Evolutionary conservation across 2,329 filamentous ascomycete species (phyloP), one percentile per base, ranked within the genome.

Genomic region (Metarhizium rileyi): DNA sequence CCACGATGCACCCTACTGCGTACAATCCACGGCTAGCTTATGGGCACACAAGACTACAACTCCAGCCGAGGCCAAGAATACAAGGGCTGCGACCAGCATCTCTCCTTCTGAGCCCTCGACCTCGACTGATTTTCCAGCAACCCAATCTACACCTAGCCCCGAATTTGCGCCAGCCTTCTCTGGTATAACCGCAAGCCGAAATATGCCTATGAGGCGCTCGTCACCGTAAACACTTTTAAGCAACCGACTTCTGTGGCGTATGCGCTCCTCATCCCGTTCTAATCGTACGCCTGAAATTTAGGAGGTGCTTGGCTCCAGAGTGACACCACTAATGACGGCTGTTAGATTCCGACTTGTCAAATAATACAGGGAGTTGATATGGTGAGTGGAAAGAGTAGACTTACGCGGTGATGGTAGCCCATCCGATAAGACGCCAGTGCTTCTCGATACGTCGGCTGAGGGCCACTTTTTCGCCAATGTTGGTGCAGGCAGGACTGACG

Each of bases 381-480:
- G 28, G 12, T 5, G 41, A 23, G 16, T 27, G 14, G 25, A 47
- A n/a, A 22, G n/a, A n/a, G n/a, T n/a, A 20, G 54, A 74, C 76
- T 73, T 73, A 80, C 76, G 77, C 77, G 60, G 84, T 82, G 66
- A 89, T 88, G 57, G 86, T 90, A 52, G 86, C 86, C 88, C 88
- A 94, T 61, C 89, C 88, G 62, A 95, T 94, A 65, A 94, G 77
- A 73, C 90, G 87, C 91, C 91, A 97, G 73, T 96, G 91, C 82
- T 97, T 97, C 73, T 98, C 93, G 63, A 97, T 96, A 83, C 93
- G 87, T 73, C 93, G 80, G 67, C 84, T 90, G 64, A 98, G 77
- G 40, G 93, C 93, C 63, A 98, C 90, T 85, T 98, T 97, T 78
- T 98, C 91, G 57, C 90, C 90, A 64, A 96, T 85, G 67, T 95